These are phyloP conservation scores for Syzygium aqueum DNA, from an alignment of 345 rosid species.

Conservation along the genomic window DNA sequence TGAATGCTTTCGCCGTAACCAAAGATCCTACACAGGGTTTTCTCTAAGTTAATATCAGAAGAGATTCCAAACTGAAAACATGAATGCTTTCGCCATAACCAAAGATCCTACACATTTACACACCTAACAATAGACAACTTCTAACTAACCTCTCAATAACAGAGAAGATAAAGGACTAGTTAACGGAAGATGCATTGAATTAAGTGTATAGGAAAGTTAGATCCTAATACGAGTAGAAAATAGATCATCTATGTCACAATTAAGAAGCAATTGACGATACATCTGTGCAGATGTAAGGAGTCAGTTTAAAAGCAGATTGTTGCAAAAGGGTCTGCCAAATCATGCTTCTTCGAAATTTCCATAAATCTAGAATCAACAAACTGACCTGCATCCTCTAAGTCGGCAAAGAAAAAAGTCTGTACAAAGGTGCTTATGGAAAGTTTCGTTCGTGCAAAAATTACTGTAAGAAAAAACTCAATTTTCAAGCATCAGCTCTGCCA, in stretches of 20 bases:
- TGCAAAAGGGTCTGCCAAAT: neutral
- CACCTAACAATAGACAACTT: neutral
- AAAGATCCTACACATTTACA: neutral
- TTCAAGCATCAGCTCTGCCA: neutral
- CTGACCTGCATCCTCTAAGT: neutral
- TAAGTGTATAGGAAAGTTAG: neutral
- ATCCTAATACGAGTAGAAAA: neutral
- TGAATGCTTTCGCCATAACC: neutral
- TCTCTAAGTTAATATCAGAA: neutral
- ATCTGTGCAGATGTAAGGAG: neutral
- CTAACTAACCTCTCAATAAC: neutral
- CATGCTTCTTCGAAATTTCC: neutral
- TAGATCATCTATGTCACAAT: neutral
- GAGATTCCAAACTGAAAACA: neutral
- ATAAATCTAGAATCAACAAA: neutral
- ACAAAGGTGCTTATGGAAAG: neutral
- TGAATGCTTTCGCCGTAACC: neutral
- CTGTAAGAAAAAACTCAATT: neutral
- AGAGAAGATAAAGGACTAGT: neutral
- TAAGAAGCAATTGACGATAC: neutral
- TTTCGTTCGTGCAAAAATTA: neutral
- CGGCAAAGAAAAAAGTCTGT: neutral
- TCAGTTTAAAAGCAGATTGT: neutral
- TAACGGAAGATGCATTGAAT: neutral
- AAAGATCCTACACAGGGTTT: too few relatives aligned